Conservation (phyloP, 2,329 filamentous ascomycete species). For the Penicillium crustosum region DNA sequence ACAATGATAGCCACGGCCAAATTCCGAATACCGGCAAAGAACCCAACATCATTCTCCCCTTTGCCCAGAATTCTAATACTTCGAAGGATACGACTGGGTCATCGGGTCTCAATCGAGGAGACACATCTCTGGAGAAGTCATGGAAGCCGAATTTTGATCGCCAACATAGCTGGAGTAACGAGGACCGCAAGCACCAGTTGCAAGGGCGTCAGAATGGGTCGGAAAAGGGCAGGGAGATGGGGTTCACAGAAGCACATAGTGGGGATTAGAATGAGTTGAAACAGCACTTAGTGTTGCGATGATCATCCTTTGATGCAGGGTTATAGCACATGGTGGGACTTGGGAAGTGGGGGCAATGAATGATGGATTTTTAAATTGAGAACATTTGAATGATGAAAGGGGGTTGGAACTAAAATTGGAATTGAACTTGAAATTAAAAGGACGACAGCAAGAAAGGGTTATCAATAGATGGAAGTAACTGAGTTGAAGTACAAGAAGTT, state of each 20-base stretch:
- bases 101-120: neutral
- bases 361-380: neutral
- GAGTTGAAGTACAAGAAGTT: neutral
- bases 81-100: neutral
- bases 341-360: neutral
- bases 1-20: constrained; percentile 1
- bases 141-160: constrained; percentile 35
- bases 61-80: neutral
- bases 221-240: constrained; percentile 50
- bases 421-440: neutral
- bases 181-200: constrained; percentile 60
- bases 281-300: neutral
- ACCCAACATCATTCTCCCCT: neutral
- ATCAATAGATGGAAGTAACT: neutral
- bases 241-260: constrained; percentile 58
- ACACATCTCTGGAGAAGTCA: constrained; percentile 11
- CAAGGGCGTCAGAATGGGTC: constrained; percentile 42
- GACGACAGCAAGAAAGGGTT: neutral
- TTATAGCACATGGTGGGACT: constrained; percentile 1
- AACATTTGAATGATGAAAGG: neutral
- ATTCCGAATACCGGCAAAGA: constrained; percentile 12
- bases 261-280: neutral
- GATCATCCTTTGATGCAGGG: neutral
- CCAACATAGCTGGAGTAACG: constrained; percentile 38
- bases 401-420: neutral